phyloP scores from a whole-genome alignment of 2,329 filamentous ascomycete genomes.

The Fusarium aywerte region DNA sequence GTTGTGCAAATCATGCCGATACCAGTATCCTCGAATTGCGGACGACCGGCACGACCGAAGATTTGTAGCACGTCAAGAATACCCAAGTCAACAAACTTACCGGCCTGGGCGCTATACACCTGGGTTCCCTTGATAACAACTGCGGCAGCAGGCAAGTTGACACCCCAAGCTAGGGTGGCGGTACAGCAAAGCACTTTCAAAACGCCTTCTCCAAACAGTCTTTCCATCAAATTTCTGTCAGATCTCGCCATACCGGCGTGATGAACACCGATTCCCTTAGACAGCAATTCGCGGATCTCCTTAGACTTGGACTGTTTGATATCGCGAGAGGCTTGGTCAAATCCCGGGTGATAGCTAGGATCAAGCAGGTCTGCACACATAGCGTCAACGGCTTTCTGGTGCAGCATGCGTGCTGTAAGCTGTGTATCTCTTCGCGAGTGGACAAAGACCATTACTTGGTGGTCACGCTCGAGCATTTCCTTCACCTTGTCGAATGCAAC shows the following conservation, averaged over 20 bases:
- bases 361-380: conserved; percentile 85
- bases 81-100: conserved; percentile 94
- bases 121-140: conserved; percentile 99
- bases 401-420: conserved; percentile 84
- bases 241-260: conserved; percentile 96
- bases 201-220: conserved; percentile 90
- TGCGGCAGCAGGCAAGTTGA: conserved; percentile 95
- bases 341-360: conserved; percentile 79
- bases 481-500: conserved; percentile 94
- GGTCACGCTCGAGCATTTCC: conserved; percentile 89
- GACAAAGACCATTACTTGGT: conserved; percentile 99
- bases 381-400: conserved; percentile 86
- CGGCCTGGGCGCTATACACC: conserved; percentile 94
- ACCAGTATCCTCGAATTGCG: conserved; percentile 96
- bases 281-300: conserved; percentile 88
- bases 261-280: conserved; percentile 93
- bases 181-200: conserved; percentile 98
- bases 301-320: conserved; percentile 86
- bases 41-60: conserved; percentile 96
- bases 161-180: conserved; percentile 97
- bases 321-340: conserved; percentile 81
- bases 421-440: conserved; percentile 96
- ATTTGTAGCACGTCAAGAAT: conserved; percentile 98
- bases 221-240: conserved; percentile 95
- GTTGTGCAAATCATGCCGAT: conserved; percentile 99